Evolutionary conservation across 1,139 yeast genomes (phyloP).

Genomic region (Zygosaccharomyces sapae): DNA sequence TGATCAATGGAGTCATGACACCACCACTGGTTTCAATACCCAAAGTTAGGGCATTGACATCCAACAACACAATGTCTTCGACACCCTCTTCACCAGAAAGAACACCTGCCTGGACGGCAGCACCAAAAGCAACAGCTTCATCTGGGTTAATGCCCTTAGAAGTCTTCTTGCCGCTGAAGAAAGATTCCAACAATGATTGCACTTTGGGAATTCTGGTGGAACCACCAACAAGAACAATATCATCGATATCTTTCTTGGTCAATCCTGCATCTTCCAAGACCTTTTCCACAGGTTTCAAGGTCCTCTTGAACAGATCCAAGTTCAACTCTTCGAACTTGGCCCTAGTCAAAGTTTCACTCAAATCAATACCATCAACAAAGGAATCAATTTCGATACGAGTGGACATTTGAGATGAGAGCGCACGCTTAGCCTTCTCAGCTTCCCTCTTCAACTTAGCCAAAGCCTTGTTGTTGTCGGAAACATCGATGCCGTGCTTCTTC

Average conservation of each 20-base stretch:
- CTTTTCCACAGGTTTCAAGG: slow-evolving; percentile 89
- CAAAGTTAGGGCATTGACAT: slow-evolving; percentile 86
- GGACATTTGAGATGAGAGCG: slow-evolving; percentile 74
- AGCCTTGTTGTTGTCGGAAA: slow-evolving; percentile 70
- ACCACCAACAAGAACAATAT: slow-evolving; percentile 94
- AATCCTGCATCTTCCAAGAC: slow-evolving; percentile 87
- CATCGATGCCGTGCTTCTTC: slow-evolving; percentile 81
- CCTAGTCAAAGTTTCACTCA: slow-evolving; percentile 86
- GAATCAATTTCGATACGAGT: slow-evolving; percentile 92
- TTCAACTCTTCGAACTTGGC: slow-evolving; percentile 94
- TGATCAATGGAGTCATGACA: slow-evolving; percentile 93
- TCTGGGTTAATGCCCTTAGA: slow-evolving; percentile 96
- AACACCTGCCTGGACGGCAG: slow-evolving; percentile 97
- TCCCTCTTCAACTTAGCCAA: slow-evolving; percentile 89
- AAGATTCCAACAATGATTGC: slow-evolving; percentile 81
- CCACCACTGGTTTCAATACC: slow-evolving; percentile 99
- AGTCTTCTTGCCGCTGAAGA: slow-evolving; percentile 89
- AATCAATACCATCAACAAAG: slow-evolving; percentile 91
- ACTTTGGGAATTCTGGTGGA: slow-evolving; percentile 98
- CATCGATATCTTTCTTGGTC: slow-evolving; percentile 78
- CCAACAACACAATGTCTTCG: slow-evolving; percentile 80
- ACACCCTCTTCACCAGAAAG: slow-evolving; percentile 71
- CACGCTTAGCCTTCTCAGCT: slow-evolving; percentile 95
- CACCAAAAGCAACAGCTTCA: slow-evolving; percentile 97
- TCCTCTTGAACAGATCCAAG: slow-evolving; percentile 79